Evolutionary conservation across 129 eudicot genomes (phyloP).

Genomic region (Artemisia argyi): DNA sequence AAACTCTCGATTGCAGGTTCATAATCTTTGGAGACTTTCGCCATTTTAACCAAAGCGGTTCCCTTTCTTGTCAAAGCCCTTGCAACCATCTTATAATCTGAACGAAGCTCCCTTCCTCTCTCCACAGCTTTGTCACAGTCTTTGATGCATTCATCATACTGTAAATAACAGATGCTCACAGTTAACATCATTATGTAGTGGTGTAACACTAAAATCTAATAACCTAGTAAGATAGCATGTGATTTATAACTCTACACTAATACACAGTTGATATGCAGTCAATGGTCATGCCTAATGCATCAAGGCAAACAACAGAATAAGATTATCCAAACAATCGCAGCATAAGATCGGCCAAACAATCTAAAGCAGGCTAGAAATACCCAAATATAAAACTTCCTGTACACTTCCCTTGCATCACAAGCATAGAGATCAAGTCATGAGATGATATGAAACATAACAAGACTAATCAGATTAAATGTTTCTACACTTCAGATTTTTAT

Average conservation of each 20-base stretch:
- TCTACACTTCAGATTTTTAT: too few relatives aligned
- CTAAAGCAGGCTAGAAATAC: background rate
- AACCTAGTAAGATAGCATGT: background rate
- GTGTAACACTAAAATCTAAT: background rate
- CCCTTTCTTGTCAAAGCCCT: slow-evolving; percentile 96
- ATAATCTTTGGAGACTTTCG: slow-evolving; percentile 75
- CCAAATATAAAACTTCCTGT: background rate
- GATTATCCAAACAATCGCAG: background rate
- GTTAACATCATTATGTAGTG: background rate
- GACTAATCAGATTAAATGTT: too few relatives aligned
- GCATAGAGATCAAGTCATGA: background rate
- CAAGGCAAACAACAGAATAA: background rate
- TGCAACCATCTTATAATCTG: slow-evolving; percentile 95
- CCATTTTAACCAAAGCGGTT: slow-evolving; percentile 88
- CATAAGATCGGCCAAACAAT: background rate
- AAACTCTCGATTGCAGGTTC: slow-evolving; percentile 90
- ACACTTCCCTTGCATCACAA: background rate
- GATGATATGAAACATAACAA: too few relatives aligned
- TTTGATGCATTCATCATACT: slow-evolving; percentile 95
- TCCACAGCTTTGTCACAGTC: slow-evolving; percentile 98
- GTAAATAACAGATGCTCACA: background rate
- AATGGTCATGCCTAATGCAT: background rate
- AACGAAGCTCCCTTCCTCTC: slow-evolving; percentile 92
- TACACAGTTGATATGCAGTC: too few relatives aligned
- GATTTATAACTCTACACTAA: background rate